Evolutionary conservation across 1,284 basidiomycete genomes (phyloP), one percentile per base, ranked within the genome.

Genomic region (Clitocybe nebularis): DNA sequence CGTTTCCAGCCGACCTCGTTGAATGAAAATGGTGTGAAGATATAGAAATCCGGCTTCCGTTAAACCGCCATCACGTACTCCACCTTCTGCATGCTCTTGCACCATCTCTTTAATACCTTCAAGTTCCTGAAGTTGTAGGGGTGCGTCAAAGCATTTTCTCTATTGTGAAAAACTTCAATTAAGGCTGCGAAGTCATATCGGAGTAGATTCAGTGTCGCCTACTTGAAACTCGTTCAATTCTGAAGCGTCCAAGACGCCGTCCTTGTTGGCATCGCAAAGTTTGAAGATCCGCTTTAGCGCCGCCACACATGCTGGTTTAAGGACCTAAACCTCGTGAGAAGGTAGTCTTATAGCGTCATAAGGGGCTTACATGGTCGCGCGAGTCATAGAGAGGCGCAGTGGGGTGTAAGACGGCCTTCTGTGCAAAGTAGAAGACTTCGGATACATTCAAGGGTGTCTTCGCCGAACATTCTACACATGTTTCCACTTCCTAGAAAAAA

Each of bases 371-470:
- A 67, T 98, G 95, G 57, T 96, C 90, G 59, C 93, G 74, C 5
- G 93, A 96, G 65, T 99, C 95, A 64, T 99, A 99, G 17, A 99
- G 69, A 3, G 95, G 95, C 5, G 96, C 95, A 4, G 94, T 96
- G 1, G 96, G 95, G 62, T 98, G 93, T 11, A 98, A 72, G 19
- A 99, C 96, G 4, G 96, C 96, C 62, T 97, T 98, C 66, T 97
- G 95, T 0, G 96, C 95, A 64, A 97, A 98, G 66, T 96, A 98
- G 69, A 99, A 96, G n/a, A 97, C 92, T 64, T 97, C 95, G 22
- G 93, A 94, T 38, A 99, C 88, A 66, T 99, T 99, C 47, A 94
- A 64, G 16, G 89, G 85, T 38, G 88, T 71, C 56, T 88, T 84
- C 0, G 94, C 93, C 7, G 92, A 95, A 61, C 93, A 96, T 68